These are phyloP conservation scores for Monilinia fructicola DNA, from an alignment of 2,329 filamentous ascomycete species.

Conservation along the genomic window DNA sequence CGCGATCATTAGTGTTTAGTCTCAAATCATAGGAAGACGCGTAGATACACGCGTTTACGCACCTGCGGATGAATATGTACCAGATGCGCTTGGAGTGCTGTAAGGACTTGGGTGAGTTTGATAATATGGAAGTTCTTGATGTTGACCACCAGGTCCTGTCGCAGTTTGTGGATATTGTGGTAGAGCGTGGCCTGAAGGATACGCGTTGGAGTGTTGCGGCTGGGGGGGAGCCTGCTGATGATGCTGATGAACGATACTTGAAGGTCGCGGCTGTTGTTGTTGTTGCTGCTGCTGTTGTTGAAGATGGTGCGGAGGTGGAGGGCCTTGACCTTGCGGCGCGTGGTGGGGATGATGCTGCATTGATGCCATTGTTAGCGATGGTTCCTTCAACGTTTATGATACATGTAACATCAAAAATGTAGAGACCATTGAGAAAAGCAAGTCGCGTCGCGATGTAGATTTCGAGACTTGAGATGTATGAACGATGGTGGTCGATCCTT, in stretches of 20 bases:
- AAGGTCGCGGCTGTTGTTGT: constrained; percentile 65
- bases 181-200: constrained; percentile 66
- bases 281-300: constrained; percentile 61
- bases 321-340: constrained; percentile 62
- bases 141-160: constrained; percentile 61
- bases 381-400: constrained; percentile 27
- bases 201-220: constrained; percentile 62
- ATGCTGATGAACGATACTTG: constrained; percentile 69
- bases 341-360: constrained; percentile 74
- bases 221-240: constrained; percentile 64
- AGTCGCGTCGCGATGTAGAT: constrained; percentile 40
- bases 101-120: constrained; percentile 79
- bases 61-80: constrained; percentile 87
- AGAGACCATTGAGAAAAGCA: constrained; percentile 40
- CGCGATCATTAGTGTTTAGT: constrained; percentile 28
- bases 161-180: constrained; percentile 67
- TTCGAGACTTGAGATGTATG: constrained; percentile 36
- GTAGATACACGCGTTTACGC: constrained; percentile 38
- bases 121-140: constrained; percentile 74
- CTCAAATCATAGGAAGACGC: constrained; percentile 18
- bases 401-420: constrained; percentile 35
- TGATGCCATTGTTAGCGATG: constrained; percentile 35
- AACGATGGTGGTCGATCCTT: constrained; percentile 38
- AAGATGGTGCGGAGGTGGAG: constrained; percentile 62
- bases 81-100: constrained; percentile 76